Evolutionary conservation across 2,329 filamentous ascomycete genomes (phyloP).

Genomic region (Talaromyces atroroseus): DNA sequence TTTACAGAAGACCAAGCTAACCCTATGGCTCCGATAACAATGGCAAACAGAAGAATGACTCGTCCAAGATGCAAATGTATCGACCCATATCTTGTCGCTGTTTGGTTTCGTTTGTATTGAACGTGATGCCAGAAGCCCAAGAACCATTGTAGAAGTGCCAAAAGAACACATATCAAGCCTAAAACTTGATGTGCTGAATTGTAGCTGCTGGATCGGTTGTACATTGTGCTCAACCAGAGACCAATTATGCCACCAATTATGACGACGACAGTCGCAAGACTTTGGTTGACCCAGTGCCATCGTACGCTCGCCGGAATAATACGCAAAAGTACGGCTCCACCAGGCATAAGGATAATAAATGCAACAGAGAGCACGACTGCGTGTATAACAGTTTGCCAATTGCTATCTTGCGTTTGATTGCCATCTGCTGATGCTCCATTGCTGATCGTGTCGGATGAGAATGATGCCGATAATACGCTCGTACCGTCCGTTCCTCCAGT

Average conservation of each 20-base stretch:
- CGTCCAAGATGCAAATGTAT: conserved; percentile 26
- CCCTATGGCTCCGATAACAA: conserved; percentile 18
- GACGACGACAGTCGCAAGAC: conserved; percentile 32
- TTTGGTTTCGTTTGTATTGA: conserved; percentile 22
- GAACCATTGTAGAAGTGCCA: conserved; percentile 30
- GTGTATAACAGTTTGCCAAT: conserved; percentile 20
- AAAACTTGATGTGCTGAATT: conserved; percentile 44
- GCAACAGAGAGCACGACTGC: conserved; percentile 15
- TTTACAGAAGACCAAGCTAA: conserved; percentile 17
- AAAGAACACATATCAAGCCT: conserved; percentile 36
- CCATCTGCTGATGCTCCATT: conserved; percentile 14
- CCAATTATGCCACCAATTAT: conserved; percentile 37
- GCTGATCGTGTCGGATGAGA: conserved; percentile 12
- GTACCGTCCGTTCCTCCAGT: conserved; percentile 16
- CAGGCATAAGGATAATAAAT: conserved; percentile 19
- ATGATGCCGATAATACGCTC: conserved; percentile 5
- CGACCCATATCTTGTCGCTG: conserved; percentile 16
- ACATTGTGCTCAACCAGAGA: conserved; percentile 33
- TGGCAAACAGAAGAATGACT: conserved; percentile 21
- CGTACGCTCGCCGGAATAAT: conserved; percentile 18
- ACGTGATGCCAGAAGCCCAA: conserved; percentile 38
- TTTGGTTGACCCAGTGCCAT: conserved; percentile 38
- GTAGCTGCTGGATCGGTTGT: conserved; percentile 37
- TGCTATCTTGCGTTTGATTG: conserved; percentile 14
- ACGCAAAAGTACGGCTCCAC: conserved; percentile 18